Base-by-base conservation (phyloP, 129 eudicot species). In the Artemisia annua region DNA sequence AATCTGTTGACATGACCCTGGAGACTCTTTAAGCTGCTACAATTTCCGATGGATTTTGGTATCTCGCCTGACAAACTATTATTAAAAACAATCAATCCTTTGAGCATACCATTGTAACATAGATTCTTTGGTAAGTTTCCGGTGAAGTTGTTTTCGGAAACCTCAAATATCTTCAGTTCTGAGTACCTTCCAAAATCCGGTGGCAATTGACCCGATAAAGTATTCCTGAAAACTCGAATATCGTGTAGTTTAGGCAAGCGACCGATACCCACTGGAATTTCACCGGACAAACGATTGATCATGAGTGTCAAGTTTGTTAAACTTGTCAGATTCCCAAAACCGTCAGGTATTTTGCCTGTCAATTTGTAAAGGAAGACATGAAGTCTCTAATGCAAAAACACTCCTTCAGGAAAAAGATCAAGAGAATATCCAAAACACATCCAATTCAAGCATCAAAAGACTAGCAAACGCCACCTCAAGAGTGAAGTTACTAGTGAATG, bases 281-380 rank as follows among this genome's bases (percentile, higher is more conserved):
- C 35, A 35, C 95, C 95, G 3, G 87, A 82, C 28, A 88, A 64
- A 5, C 80, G 73, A 72, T 88, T 88, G 14, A 51, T 46, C 7
- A 65, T 20, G 77, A 88, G 30, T 69, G 71, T 58, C 75, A 88
- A 72, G 50, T 62, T 78, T 13, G 87, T 63, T 11, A 88, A 49
- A 39, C 69, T 80, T 4, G 60, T 63, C 63, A 82, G 72, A 4
- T 83, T 81, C 26, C 82, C 87, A 10, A 88, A 80, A 28, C 71
- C 87, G 6, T 74, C 81, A 88, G 35, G 35, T 30, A 30, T 30
- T 30, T 30, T 30, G 6, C 35, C 35, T 1, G 35, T 30, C 6
- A 30, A 70, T 14, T n/a, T n/a, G n/a, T n/a, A n/a, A n/a, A n/a
- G n/a, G n/a, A n/a, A n/a, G n/a, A n/a, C n/a, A n/a, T n/a, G n/a